These are phyloP conservation scores for Smallanthus sonchifolius DNA, from an alignment of 129 eudicot species.

Conservation along the genomic window DNA sequence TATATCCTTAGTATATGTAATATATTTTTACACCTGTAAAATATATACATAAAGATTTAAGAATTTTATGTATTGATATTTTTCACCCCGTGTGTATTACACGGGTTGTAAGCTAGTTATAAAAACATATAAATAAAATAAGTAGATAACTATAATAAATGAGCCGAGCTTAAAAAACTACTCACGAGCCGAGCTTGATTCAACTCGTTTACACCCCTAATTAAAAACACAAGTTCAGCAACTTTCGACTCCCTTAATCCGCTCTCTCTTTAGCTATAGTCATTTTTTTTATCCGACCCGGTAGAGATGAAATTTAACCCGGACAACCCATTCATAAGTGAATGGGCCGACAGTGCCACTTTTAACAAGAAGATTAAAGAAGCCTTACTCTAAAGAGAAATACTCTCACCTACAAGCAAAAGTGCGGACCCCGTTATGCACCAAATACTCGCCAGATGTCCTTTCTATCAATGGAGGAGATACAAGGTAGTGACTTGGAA, in stretches of 20 bases:
- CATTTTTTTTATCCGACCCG: neutral
- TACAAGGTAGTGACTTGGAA: slow-evolving; percentile 78
- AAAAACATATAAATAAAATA: too few species aligned
- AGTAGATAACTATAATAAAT: too few species aligned
- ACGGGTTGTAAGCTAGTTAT: too few species aligned
- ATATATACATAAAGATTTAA: too few species aligned
- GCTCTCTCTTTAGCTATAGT: neutral
- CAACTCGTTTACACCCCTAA: too few species aligned
- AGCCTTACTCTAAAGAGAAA: neutral
- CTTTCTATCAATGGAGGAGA: slow-evolving; percentile 93
- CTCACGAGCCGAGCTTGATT: too few species aligned
- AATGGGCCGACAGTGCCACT: neutral
- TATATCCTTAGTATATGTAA: too few species aligned
- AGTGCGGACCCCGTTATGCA: slow-evolving; percentile 73
- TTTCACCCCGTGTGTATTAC: too few species aligned
- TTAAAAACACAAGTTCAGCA: neutral
- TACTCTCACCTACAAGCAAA: slow-evolving; percentile 87
- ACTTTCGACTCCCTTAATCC: neutral
- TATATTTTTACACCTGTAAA: too few species aligned
- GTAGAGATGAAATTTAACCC: neutral
- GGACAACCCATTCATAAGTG: neutral
- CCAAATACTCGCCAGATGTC: slow-evolving; percentile 90
- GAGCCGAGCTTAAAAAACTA: too few species aligned
- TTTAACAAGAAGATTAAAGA: neutral
- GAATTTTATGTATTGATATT: too few species aligned